phyloP scores from a whole-genome alignment of 257 asterid genomes.

The Echites panduratus region DNA sequence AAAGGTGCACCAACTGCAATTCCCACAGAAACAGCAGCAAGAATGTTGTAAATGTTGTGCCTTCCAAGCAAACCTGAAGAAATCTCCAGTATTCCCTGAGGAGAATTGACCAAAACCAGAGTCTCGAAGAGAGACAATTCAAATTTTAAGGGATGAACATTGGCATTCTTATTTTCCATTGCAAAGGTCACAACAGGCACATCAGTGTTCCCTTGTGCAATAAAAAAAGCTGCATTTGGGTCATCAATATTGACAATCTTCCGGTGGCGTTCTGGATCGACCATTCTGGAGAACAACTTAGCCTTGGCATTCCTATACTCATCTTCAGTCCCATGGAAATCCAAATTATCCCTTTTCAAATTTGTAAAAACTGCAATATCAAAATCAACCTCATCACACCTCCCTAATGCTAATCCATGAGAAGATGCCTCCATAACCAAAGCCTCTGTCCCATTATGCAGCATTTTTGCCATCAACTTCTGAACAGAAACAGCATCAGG shows the following conservation, averaged over 20 bases:
- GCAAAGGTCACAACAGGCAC: conserved; percentile 88
- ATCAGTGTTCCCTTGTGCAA: conserved; percentile 61
- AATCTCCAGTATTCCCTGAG: conserved; percentile 85
- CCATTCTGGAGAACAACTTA: conserved; percentile 71
- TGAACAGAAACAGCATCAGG: conserved; percentile 77
- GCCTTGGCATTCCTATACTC: conserved; percentile 61
- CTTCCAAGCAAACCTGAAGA: conserved; percentile 90
- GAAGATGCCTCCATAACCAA: conserved; percentile 88
- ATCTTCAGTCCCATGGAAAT: conserved; percentile 65
- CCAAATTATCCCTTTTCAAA: conserved; percentile 60
- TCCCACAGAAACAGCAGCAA: conserved; percentile 85
- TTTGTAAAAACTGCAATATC: conserved; percentile 87
- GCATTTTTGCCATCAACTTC: conserved; percentile 88
- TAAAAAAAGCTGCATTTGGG: conserved; percentile 62
- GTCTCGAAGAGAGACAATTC: conserved; percentile 89
- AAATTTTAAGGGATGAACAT: conserved; percentile 72
- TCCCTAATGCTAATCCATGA: conserved; percentile 51
- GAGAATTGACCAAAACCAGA: conserved; percentile 83
- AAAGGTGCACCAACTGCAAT: conserved; percentile 94
- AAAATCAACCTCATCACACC: conserved; percentile 75
- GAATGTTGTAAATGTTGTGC: conserved; percentile 83
- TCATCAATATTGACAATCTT: conserved; percentile 85
- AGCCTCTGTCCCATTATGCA: conserved; percentile 83
- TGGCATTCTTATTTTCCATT: conserved; percentile 79
- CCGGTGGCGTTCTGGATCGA: conserved; percentile 71